Base-by-base conservation (phyloP, 176 grass and related monocot genomes). In the Oryza nivara region DNA sequence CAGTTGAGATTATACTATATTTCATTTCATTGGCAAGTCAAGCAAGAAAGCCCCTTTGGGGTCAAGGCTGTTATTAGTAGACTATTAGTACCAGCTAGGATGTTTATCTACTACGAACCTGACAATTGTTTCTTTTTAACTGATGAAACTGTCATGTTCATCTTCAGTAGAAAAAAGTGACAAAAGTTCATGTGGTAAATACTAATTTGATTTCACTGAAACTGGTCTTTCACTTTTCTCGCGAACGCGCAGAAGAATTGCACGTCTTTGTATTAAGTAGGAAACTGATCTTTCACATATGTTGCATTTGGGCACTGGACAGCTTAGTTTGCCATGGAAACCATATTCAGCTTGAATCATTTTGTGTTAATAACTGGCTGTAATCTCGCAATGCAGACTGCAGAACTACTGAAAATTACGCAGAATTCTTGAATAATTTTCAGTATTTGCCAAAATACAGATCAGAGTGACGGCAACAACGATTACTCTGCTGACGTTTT, bases 31-130 rank as follows among this genome's bases (percentile, higher is more conserved):
- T 1, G 20, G 47, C 12, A 12, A 38, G 67, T 64, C 67, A 83
- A 78, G 74, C 68, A 78, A 25, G 20, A 64, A 82, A 88, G 67
- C 20, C 51, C 43, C 13, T 23, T 2, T 12, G 23, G 49, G 13
- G 43, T 72, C 84, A 86, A 52, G 54, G 1, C 3, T 20, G 79
- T 60, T 48, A 1, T 13, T 52, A 70, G 8, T 63, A 63, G 58
- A 63, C n/a, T n/a, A 63, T 1, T 63, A 22, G 58, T 30, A 41
- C 14, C 76, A 49, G 11, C 49, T 61, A 61, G 34, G 64, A 69
- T 71, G 49, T 22, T 64, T 73, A 80, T 72, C 56, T 7, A 79
- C 40, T 20, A n/a, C 32, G 41, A 56, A 56, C 70, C 4, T 25
- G 67, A 26, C 12, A 41, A 9, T 15, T 16, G 22, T 49, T 79